Conservation (phyloP, 1,284 basidiomycete genomes). For the Xerocomus amazonicus region DNA sequence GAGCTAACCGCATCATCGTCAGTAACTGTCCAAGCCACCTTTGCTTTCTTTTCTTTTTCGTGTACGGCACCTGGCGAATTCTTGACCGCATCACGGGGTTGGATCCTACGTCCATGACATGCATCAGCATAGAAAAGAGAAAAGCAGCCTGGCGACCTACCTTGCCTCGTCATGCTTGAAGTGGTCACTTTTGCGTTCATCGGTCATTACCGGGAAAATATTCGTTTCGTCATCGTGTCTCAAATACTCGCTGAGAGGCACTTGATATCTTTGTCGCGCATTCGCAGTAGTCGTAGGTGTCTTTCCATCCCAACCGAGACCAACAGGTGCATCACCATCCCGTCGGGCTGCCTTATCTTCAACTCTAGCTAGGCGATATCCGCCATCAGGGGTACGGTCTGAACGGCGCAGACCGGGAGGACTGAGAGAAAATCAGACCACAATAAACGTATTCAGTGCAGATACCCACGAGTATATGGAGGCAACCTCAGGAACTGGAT, state of each 20-base stretch:
- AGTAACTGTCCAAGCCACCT: background rate
- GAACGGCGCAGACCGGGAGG: background rate
- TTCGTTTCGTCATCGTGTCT: background rate
- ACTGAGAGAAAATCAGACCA: conserved; percentile 10
- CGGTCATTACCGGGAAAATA: background rate
- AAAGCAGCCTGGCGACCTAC: conserved; percentile 1
- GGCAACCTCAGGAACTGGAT: background rate
- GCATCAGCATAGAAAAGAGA: conserved; percentile 1
- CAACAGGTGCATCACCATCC: background rate
- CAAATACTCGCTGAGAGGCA: conserved; percentile 19
- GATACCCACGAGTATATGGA: conserved; percentile 9
- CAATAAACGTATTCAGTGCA: background rate
- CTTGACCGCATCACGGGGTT: background rate
- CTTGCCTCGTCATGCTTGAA: background rate
- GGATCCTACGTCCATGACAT: background rate
- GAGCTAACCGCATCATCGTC: background rate
- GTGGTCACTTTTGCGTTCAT: background rate
- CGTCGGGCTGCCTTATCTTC: background rate
- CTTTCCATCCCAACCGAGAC: conserved; percentile 8
- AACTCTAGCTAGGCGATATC: background rate
- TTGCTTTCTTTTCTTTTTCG: background rate
- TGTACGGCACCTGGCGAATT: background rate
- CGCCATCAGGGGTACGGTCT: background rate
- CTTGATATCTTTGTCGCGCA: conserved; percentile 12
- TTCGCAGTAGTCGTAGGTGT: background rate